A percentile compares a stretch with the other conserved stretches of the same genome.
These are phyloP conservation scores for Saccharomyces hybrid DNA, from an alignment of 1,139 yeast genomes.

Conservation along the genomic window DNA sequence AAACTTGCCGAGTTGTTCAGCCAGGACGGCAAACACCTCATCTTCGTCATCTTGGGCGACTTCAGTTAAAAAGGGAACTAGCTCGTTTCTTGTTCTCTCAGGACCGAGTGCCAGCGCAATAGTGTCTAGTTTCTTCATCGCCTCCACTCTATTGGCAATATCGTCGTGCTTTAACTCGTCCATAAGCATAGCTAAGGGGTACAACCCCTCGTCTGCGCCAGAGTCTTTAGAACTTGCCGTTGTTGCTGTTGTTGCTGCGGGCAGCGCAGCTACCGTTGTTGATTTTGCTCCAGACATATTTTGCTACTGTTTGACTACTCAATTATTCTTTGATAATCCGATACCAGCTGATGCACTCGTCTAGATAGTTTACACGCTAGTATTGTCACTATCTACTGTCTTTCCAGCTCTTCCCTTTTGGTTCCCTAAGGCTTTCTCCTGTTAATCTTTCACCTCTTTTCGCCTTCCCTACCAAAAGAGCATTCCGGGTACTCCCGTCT, in stretches of 20 bases:
- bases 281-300: not conserved
- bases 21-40: constrained; percentile 90
- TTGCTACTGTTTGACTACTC: not conserved
- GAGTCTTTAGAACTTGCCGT: not conserved
- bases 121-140: constrained; percentile 90
- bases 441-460: not conserved
- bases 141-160: constrained; percentile 85
- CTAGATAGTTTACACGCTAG: not conserved
- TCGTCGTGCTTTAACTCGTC: constrained; percentile 96
- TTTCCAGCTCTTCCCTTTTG: not conserved
- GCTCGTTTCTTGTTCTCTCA: constrained; percentile 81
- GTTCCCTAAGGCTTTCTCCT: not conserved
- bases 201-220: constrained; percentile 46
- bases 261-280: not conserved
- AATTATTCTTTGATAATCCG: not conserved
- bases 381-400: not conserved
- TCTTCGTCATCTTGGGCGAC: constrained; percentile 98
- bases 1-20: constrained; percentile 82
- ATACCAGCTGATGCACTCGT: not conserved
- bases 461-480: not conserved
- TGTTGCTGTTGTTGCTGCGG: not conserved
- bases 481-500: not conserved
- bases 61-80: constrained; percentile 81
- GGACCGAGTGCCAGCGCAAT: constrained; percentile 95
- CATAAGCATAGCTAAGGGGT: constrained; percentile 92